These are phyloP conservation scores for Pyrus hybrid DNA, from an alignment of 331 rosid species.

Conservation along the genomic window DNA sequence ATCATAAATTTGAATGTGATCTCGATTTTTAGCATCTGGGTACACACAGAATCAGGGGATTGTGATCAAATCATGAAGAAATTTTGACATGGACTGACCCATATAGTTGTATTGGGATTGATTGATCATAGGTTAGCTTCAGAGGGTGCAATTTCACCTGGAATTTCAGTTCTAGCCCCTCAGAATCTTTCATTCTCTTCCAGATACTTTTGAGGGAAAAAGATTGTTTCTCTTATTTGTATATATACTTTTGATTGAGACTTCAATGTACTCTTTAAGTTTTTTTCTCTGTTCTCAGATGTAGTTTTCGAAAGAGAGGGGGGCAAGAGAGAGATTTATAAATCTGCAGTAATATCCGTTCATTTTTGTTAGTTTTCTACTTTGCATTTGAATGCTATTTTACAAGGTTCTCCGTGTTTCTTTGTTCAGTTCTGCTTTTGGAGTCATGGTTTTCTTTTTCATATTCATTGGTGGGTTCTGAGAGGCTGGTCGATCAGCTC, in stretches of 20 bases:
- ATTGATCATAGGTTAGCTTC: not conserved
- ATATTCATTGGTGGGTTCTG: not conserved
- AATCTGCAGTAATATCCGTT: not conserved
- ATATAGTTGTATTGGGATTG: not conserved
- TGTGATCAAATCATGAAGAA: not conserved
- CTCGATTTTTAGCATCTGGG: not conserved
- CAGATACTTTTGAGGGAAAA: no score
- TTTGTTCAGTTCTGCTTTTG: not conserved
- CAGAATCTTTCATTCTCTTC: no score
- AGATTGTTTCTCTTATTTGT: no score
- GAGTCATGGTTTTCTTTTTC: not conserved
- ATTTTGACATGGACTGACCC: no score
- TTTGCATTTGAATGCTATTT: constrained; percentile 1
- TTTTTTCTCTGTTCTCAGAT: no score
- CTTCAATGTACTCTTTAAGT: no score
- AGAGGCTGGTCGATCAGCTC: not conserved
- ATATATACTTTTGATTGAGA: no score
- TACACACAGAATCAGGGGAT: not conserved
- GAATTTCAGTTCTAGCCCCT: no score
- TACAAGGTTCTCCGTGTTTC: not conserved
- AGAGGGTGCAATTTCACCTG: no score
- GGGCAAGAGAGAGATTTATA: not conserved
- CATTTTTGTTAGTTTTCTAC: not conserved
- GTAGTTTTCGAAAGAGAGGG: no score
- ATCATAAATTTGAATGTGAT: not conserved